Conservation (phyloP, 1,284 basidiomycete genomes). For the Cronartium ribicola region DNA sequence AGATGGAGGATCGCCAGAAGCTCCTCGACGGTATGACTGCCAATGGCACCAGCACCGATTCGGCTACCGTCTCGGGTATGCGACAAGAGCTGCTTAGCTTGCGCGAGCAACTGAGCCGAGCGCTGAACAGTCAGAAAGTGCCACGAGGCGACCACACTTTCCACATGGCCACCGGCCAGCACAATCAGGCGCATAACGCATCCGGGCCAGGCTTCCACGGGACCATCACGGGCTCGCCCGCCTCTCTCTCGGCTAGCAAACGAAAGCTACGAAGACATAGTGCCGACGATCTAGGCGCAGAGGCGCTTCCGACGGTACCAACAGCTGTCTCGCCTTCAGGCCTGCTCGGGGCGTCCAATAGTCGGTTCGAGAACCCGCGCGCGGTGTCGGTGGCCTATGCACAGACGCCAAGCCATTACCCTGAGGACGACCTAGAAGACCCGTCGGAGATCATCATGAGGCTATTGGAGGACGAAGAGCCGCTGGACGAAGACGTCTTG, state of each 20-base stretch:
- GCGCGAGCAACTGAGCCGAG: conserved; percentile 90
- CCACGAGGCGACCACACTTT: conserved; percentile 62
- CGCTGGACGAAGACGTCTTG: conserved; percentile 88
- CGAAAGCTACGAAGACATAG: conserved; percentile 69
- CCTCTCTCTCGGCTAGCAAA: conserved; percentile 47
- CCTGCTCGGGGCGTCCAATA: conserved; percentile 63
- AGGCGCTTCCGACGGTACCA: conserved; percentile 61
- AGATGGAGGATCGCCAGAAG: conserved; percentile 75
- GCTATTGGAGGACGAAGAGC: conserved; percentile 84
- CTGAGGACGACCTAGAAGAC: conserved; percentile 65
- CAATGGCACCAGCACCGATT: conserved; percentile 49
- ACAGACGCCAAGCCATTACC: conserved; percentile 66
- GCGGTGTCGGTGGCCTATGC: conserved; percentile 85
- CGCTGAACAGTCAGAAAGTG: conserved; percentile 71
- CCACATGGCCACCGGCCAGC: conserved; percentile 57
- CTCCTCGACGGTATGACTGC: conserved; percentile 52
- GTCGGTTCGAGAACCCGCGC: conserved; percentile 68
- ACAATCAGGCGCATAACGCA: conserved; percentile 52
- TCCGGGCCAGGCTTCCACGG: conserved; percentile 48
- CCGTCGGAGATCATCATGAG: conserved; percentile 91
- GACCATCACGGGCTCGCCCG: conserved; percentile 49
- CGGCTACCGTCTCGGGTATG: conserved; percentile 70
- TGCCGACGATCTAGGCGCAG: conserved; percentile 71
- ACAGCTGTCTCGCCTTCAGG: not conserved
- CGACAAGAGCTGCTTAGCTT: conserved; percentile 86